phyloP scores from a whole-genome alignment of 1,284 basidiomycete species.

The Somion occarium region DNA sequence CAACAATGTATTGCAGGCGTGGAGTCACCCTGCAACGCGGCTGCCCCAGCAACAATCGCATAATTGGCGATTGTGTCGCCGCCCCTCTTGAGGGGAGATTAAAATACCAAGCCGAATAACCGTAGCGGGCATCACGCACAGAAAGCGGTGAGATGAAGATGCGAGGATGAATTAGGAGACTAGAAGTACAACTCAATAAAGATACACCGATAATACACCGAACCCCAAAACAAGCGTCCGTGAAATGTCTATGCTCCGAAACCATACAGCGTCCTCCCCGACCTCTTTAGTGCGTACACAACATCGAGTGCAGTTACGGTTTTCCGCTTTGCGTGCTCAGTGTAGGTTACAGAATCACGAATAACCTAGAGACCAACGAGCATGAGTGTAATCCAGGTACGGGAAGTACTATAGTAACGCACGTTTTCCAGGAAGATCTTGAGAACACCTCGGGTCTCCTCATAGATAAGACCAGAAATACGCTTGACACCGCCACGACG shows the following conservation, averaged over 20 bases:
- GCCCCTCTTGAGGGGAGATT: not conserved
- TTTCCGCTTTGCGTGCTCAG: slow-evolving; percentile 86
- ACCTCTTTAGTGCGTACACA: slow-evolving; percentile 81
- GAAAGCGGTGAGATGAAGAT: not conserved
- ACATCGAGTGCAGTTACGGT: slow-evolving; percentile 83
- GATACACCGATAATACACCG: slow-evolving; percentile 31
- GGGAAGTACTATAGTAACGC: slow-evolving; percentile 19
- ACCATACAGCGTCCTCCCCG: slow-evolving; percentile 75
- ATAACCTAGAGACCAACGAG: slow-evolving; percentile 40
- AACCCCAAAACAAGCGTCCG: slow-evolving; percentile 14
- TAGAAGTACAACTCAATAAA: slow-evolving; percentile 29
- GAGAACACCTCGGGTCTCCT: slow-evolving; percentile 92
- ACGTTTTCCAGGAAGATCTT: slow-evolving; percentile 90
- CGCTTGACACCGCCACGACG: slow-evolving; percentile 95
- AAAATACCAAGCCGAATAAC: not conserved
- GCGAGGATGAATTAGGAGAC: slow-evolving; percentile 13
- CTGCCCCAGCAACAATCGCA: no score
- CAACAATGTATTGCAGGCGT: no score
- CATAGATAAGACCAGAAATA: slow-evolving; percentile 91
- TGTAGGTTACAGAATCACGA: slow-evolving; percentile 84
- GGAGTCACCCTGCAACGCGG: no score
- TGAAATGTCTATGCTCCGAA: slow-evolving; percentile 47
- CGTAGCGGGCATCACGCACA: slow-evolving; percentile 14
- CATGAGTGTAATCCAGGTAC: not conserved
- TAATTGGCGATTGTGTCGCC: no score